A percentile compares a stretch with the other conserved stretches of the same genome.
Evolutionary conservation across 2,329 filamentous ascomycete species (phyloP).

Genomic region (Aspergillus clavatus): DNA sequence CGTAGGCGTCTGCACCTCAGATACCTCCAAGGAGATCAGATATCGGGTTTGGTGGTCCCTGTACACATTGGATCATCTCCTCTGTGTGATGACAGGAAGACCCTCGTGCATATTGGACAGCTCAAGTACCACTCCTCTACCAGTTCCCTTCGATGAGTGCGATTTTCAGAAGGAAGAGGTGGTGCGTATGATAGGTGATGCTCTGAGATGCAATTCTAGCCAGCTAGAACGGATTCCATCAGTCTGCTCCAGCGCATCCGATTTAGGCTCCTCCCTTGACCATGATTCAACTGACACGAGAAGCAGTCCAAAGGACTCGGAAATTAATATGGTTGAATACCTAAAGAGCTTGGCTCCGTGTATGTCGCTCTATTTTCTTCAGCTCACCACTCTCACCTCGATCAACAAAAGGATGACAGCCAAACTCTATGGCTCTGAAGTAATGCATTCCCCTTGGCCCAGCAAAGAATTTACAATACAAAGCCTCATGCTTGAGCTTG

Average conservation of each 20-base stretch:
- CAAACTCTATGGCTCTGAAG: constrained; percentile 38
- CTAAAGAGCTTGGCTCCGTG: constrained; percentile 34
- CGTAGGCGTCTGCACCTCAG: constrained; percentile 31
- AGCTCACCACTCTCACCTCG: constrained; percentile 33
- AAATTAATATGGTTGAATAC: constrained; percentile 28
- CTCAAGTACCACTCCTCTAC: constrained; percentile 40
- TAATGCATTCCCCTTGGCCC: constrained; percentile 33
- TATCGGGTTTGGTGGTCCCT: constrained; percentile 45
- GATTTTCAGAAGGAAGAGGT: constrained; percentile 35
- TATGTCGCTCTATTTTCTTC: constrained; percentile 39
- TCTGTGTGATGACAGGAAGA: constrained; percentile 43
- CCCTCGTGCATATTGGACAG: constrained; percentile 41
- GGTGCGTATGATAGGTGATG: constrained; percentile 24
- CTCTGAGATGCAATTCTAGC: constrained; percentile 17
- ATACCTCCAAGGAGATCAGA: constrained; percentile 41
- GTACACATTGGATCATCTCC: constrained; percentile 40
- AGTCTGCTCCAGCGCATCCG: constrained; percentile 18
- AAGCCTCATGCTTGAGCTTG: constrained; percentile 34
- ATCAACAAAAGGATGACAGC: constrained; percentile 36
- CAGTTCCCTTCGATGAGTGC: constrained; percentile 38
- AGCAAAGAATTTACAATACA: constrained; percentile 37
- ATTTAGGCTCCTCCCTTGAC: constrained; percentile 17
- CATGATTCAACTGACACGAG: constrained; percentile 17
- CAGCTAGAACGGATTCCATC: constrained; percentile 18
- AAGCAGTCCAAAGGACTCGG: constrained; percentile 11